phyloP scores from a whole-genome alignment of 768 basidiomycete species.

The Russula lepida region DNA sequence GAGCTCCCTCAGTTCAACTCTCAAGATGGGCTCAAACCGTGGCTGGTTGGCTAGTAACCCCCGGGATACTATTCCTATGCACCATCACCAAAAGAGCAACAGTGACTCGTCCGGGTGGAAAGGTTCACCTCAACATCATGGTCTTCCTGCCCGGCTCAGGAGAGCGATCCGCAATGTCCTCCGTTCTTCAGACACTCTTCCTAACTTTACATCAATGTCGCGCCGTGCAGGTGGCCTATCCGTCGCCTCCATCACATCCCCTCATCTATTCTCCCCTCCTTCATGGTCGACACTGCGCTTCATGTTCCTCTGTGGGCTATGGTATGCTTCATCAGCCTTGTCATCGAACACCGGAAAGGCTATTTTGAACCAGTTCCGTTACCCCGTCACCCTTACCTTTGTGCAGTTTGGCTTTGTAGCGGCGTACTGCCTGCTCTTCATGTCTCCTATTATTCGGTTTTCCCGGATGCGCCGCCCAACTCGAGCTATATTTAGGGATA shows the following conservation, averaged over 20 bases:
- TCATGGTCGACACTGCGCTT: constrained; percentile 42
- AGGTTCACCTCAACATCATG: neutral
- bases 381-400: constrained; percentile 94
- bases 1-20: constrained; percentile 19
- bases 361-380: constrained; percentile 86
- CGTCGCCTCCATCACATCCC: neutral
- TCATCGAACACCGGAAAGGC: constrained; percentile 96
- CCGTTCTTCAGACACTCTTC: constrained; percentile 9
- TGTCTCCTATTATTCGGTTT: constrained; percentile 64
- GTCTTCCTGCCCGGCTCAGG: constrained; percentile 1
- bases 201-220: neutral
- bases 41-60: constrained; percentile 18
- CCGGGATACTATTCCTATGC: constrained; percentile 2
- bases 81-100: neutral
- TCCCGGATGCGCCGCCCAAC: constrained; percentile 65
- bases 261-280: constrained; percentile 17
- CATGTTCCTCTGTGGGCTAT: constrained; percentile 74
- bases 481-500: constrained; percentile 60
- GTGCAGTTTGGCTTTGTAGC: constrained; percentile 96
- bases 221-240: neutral
- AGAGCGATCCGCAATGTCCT: constrained; percentile 9
- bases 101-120: neutral
- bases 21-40: constrained; percentile 8
- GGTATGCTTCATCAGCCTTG: constrained; percentile 90
- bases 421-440: constrained; percentile 74